phyloP scores from a whole-genome alignment of 164 flowering plant genomes.

The Chimonanthus praecox region DNA sequence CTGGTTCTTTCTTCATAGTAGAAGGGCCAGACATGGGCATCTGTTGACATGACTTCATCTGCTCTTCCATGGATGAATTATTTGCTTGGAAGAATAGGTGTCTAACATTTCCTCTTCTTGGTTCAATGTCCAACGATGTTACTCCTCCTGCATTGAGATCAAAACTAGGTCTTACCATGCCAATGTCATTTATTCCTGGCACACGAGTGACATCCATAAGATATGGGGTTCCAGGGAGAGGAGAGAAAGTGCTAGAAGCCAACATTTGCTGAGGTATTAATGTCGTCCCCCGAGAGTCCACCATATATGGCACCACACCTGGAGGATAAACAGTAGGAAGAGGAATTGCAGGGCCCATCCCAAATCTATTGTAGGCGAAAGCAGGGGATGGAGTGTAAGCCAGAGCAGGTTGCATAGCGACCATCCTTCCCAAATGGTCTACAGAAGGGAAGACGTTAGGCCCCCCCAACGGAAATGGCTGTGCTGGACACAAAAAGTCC shows the following conservation, averaged over 20 bases:
- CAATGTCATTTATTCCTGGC: conserved; percentile 6
- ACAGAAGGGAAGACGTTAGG: conserved; percentile 9
- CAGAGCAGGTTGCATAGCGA: conserved; percentile 17
- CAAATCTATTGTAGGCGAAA: conserved; percentile 18
- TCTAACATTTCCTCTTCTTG: conserved; percentile 13
- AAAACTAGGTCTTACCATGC: conserved; percentile 16
- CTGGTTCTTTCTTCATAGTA: conserved; percentile 14
- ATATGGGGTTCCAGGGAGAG: conserved; percentile 12
- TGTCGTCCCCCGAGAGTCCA: conserved; percentile 17
- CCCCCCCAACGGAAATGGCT: conserved; percentile 20
- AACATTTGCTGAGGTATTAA: conserved; percentile 16
- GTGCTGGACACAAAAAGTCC: background rate
- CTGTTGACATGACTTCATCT: conserved; percentile 13
- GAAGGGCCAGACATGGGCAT: conserved; percentile 9
- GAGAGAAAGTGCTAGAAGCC: conserved; percentile 13
- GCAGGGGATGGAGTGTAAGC: conserved; percentile 13
- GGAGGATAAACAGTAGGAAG: conserved; percentile 8
- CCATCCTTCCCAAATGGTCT: conserved; percentile 19
- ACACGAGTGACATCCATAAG: conserved; percentile 7
- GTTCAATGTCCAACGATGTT: conserved; percentile 8
- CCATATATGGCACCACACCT: conserved; percentile 15
- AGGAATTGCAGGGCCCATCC: conserved; percentile 13
- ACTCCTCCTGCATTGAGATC: conserved; percentile 10
- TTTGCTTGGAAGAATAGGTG: conserved; percentile 13
- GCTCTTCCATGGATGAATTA: conserved; percentile 18